These are phyloP conservation scores for Cudoniella acicularis DNA, from an alignment of 495 filamentous ascomycete genomes.

Conservation along the genomic window DNA sequence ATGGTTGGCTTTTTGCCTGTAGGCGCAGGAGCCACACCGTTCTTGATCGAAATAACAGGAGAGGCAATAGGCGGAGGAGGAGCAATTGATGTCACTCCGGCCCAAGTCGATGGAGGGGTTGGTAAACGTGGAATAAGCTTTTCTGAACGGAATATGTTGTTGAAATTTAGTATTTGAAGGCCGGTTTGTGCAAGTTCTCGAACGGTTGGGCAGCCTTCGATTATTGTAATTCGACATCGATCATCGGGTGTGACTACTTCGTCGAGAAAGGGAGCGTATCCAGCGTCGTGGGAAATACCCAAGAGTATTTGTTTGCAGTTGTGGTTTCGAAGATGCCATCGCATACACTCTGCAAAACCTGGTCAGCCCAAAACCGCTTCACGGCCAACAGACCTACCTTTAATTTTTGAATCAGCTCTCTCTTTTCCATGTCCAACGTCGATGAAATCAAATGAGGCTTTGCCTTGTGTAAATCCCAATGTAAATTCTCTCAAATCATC, in stretches of 20 bases:
- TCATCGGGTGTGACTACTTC: conserved; percentile 53
- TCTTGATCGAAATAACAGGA: conserved; percentile 19
- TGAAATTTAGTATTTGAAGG: conserved; percentile 57
- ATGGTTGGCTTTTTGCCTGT: conserved; percentile 32
- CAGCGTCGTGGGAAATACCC: conserved; percentile 72
- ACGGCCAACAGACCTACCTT: conserved; percentile 48
- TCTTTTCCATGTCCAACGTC: conserved; percentile 71
- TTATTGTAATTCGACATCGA: conserved; percentile 59
- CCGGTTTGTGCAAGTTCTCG: conserved; percentile 56
- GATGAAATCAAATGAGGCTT: conserved; percentile 67
- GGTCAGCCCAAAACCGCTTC: conserved; percentile 6
- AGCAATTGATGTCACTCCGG: conserved; percentile 21
- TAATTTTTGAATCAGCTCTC: conserved; percentile 68
- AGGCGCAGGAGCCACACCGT: conserved; percentile 18
- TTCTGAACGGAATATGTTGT: conserved; percentile 63
- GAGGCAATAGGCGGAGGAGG: conserved; percentile 31
- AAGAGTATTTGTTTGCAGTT: conserved; percentile 81
- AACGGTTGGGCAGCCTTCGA: conserved; percentile 72
- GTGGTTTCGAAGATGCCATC: conserved; percentile 61
- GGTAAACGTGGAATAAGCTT: conserved; percentile 40
- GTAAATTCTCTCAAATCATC: conserved; percentile 62
- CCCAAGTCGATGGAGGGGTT: conserved; percentile 18
- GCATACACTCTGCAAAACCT: conserved; percentile 46
- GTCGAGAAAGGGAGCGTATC: conserved; percentile 68
- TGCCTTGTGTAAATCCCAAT: conserved; percentile 71